Percentiles rank a stretch among this genome's conserved stretches.
phyloP scores from a whole-genome alignment of 2,329 filamentous ascomycete species.

The Microdochium trichocladiopsis region DNA sequence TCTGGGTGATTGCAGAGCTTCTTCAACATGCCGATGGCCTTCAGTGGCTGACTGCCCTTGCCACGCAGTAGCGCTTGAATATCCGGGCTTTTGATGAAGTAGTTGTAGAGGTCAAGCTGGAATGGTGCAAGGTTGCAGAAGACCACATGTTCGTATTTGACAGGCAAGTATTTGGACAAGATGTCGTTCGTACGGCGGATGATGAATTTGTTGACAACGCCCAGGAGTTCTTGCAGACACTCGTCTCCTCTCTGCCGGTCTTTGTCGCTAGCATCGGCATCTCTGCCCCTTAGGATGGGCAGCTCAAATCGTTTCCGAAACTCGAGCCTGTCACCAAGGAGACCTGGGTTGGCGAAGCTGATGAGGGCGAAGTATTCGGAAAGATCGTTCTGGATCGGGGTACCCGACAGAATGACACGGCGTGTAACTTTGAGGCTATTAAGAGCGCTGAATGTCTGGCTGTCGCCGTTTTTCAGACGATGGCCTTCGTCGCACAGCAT shows the following conservation, averaged over 20 bases:
- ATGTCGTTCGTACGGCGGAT: slow-evolving; percentile 98
- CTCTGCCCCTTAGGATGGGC: slow-evolving; percentile 84
- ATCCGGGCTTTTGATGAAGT: slow-evolving; percentile 92
- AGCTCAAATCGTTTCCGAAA: slow-evolving; percentile 93
- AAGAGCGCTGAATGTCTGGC: slow-evolving; percentile 86
- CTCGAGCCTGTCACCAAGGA: slow-evolving; percentile 81
- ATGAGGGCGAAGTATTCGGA: slow-evolving; percentile 95
- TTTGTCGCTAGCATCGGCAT: slow-evolving; percentile 78
- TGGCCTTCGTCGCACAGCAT: slow-evolving; percentile 96
- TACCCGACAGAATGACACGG: slow-evolving; percentile 91
- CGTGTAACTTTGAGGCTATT: slow-evolving; percentile 86
- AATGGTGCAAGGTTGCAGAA: slow-evolving; percentile 95
- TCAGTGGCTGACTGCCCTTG: slow-evolving; percentile 91
- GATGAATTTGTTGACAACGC: slow-evolving; percentile 94
- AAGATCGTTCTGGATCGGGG: slow-evolving; percentile 97
- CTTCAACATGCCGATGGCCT: slow-evolving; percentile 93
- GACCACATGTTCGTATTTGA: slow-evolving; percentile 99
- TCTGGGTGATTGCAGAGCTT: slow-evolving; percentile 99
- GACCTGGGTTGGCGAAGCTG: slow-evolving; percentile 90
- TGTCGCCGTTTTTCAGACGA: slow-evolving; percentile 93
- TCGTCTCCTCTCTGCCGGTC: slow-evolving; percentile 80
- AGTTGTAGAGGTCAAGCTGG: slow-evolving; percentile 89
- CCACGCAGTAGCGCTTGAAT: slow-evolving; percentile 88
- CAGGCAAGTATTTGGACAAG: slow-evolving; percentile 89
- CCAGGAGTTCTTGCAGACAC: slow-evolving; percentile 71